Percentiles rank a stretch among this genome's conserved stretches.
phyloP scores from a whole-genome alignment of 805 yeast species.

The Saturnispora zaruensis region DNA sequence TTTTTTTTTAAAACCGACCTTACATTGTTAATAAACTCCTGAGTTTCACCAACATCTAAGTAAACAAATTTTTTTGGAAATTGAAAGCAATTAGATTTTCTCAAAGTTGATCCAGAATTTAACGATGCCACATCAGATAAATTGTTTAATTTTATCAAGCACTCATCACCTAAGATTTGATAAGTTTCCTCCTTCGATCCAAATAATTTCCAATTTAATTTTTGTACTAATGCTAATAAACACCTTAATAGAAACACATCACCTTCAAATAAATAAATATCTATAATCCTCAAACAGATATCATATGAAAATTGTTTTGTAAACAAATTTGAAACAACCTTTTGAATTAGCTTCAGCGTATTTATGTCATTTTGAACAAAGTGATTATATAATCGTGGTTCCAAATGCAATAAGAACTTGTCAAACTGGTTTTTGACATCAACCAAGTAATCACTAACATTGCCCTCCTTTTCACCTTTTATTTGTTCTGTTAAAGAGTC shows the following conservation, averaged over 20 bases:
- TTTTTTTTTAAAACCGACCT: slow-evolving; percentile 30
- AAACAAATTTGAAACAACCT: slow-evolving; percentile 38
- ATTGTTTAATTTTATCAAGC: slow-evolving; percentile 23
- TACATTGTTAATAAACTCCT: slow-evolving; percentile 38
- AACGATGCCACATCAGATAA: slow-evolving; percentile 2
- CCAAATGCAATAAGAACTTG: slow-evolving; percentile 35
- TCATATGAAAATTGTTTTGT: slow-evolving; percentile 39
- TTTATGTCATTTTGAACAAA: slow-evolving; percentile 35
- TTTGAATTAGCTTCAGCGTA: slow-evolving; percentile 36
- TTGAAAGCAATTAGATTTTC: neutral
- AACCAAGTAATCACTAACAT: slow-evolving; percentile 21
- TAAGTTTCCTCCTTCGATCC: slow-evolving; percentile 43
- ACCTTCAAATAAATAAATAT: slow-evolving; percentile 54
- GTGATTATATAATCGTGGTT: slow-evolving; percentile 41
- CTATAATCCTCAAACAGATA: slow-evolving; percentile 42
- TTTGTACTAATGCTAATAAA: slow-evolving; percentile 43
- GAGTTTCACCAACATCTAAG: slow-evolving; percentile 42
- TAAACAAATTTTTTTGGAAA: slow-evolving; percentile 23
- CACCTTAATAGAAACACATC: slow-evolving; percentile 46
- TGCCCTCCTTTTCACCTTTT: slow-evolving; percentile 3
- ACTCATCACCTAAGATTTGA: slow-evolving; percentile 30
- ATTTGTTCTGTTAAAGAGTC: slow-evolving; percentile 12
- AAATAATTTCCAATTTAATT: slow-evolving; percentile 42
- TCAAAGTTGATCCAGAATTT: neutral
- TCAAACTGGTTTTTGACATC: slow-evolving; percentile 40